These are phyloP conservation scores for Phytopythium chamaehyphon DNA, from an alignment of 352 stramenopile species.

Conservation along the genomic window DNA sequence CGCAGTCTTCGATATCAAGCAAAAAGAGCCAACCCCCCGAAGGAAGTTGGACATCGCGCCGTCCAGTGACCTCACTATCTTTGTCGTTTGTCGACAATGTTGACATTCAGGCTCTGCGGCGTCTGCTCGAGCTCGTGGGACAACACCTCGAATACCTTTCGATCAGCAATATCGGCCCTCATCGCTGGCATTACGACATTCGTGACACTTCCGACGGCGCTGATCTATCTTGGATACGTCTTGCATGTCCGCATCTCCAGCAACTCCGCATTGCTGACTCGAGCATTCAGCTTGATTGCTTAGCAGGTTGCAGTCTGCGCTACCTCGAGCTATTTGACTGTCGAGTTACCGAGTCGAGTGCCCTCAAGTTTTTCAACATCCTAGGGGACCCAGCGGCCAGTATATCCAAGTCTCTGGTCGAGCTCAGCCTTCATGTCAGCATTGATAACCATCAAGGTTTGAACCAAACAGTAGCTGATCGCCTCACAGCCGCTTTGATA, in stretches of 20 bases:
- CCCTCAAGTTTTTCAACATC: not conserved
- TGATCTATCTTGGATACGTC: not conserved
- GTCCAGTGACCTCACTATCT: not conserved
- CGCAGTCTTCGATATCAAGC: not conserved
- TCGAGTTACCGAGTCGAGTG: not conserved
- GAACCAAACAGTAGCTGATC: not conserved
- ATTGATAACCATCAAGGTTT: not conserved
- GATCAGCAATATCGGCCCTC: not conserved
- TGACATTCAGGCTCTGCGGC: not conserved
- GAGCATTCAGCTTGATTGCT: not conserved
- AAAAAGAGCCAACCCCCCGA: no score
- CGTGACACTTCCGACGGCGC: not conserved
- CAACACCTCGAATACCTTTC: not conserved
- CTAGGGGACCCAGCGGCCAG: not conserved
- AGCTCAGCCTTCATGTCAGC: conserved; percentile 2
- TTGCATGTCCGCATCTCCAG: not conserved
- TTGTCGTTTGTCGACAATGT: not conserved
- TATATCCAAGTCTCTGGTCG: not conserved
- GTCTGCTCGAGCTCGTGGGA: not conserved
- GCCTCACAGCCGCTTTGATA: not conserved
- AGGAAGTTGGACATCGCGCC: no score
- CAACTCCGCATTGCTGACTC: conserved; percentile 1
- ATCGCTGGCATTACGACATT: not conserved
- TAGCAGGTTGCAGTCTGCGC: not conserved
- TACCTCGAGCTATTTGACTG: not conserved